phyloP scores from a whole-genome alignment of 352 stramenopile genomes.

The Pythium biforme region DNA sequence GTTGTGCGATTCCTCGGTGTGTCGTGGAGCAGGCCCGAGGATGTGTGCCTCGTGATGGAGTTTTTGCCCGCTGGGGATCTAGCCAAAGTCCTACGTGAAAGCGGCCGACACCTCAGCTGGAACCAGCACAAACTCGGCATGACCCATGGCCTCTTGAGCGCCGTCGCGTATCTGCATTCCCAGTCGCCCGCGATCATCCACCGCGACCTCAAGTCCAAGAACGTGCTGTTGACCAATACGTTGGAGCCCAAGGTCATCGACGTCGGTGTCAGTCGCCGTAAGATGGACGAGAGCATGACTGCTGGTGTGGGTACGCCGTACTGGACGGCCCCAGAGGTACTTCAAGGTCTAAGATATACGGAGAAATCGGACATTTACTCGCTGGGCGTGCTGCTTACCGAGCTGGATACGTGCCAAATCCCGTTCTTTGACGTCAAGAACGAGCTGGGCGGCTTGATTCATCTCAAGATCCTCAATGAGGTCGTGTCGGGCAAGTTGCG shows the following conservation, averaged over 20 bases:
- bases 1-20: constrained; percentile 21
- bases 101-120: constrained; percentile 9
- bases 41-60: constrained; percentile 15
- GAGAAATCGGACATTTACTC: constrained; percentile 16
- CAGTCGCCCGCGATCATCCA: constrained; percentile 8
- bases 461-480: constrained; percentile 13
- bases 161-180: constrained; percentile 10
- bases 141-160: constrained; percentile 2
- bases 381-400: constrained; percentile 28
- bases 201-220: constrained; percentile 11
- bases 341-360: constrained; percentile 1
- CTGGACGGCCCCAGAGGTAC: constrained; percentile 18
- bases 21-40: constrained; percentile 16
- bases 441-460: constrained; percentile 11
- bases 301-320: not conserved
- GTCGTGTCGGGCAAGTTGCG: constrained; percentile 3
- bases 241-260: constrained; percentile 4
- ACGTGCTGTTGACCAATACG: constrained; percentile 2
- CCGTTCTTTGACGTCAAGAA: too few relatives aligned
- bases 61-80: constrained; percentile 13
- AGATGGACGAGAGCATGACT: constrained; percentile 6
- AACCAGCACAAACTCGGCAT: constrained; percentile 6
- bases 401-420: too few relatives aligned
- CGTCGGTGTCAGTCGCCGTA: constrained; percentile 7
- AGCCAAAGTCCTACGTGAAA: not conserved